Base-by-base conservation (phyloP, 768 basidiomycete genomes). In the Phallus indusiatus region DNA sequence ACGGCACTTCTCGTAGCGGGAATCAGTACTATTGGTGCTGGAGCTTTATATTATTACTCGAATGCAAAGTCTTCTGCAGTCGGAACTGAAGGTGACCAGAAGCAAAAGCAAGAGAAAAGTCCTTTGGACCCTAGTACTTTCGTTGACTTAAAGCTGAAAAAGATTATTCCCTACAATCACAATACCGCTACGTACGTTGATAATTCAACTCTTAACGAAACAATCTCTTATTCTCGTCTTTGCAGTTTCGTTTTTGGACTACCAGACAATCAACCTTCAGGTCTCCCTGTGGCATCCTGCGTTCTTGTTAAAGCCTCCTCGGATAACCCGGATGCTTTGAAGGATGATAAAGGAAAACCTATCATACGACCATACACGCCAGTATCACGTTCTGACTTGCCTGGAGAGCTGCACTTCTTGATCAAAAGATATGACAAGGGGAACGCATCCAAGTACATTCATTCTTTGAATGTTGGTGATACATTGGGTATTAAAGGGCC, bases 311-410 rank as follows among this genome's bases (percentile, higher is more conserved):
- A 84, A 72, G 76, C 91, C 16, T 83, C 88, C 0, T 28, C 28
- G 28, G 7, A 2, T 3, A 80, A 85, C 63, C 77, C 82, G 18
- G 82, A 82, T 53, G 77, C 74, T 36, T 74, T 87, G 49, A 78
- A 81, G 62, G 85, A 85, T 69, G 76, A 72, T 66, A 90, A 93
- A 67, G 94, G 92, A 62, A 92, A 91, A 65, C 89, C 91, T 54
- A 82, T 94, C 71, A 78, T 87, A 63, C 82, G 93, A 56, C 91
- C 96, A 0, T 99, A 99, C 73, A 99, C 96, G 4, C 93, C 96
- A 55, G 82, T 92, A 63, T 94, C 94, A 20, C 73, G 82, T 0
- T 80, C 90, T 8, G 84, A 93, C 60, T 67, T 76, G 7, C 81
- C 82, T 56, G 93, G 91, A 24, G 85, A 91, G 67, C 71, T 95